Evolutionary conservation across 1,284 basidiomycete genomes (phyloP).

Genomic region (Cerioporus squamosus): DNA sequence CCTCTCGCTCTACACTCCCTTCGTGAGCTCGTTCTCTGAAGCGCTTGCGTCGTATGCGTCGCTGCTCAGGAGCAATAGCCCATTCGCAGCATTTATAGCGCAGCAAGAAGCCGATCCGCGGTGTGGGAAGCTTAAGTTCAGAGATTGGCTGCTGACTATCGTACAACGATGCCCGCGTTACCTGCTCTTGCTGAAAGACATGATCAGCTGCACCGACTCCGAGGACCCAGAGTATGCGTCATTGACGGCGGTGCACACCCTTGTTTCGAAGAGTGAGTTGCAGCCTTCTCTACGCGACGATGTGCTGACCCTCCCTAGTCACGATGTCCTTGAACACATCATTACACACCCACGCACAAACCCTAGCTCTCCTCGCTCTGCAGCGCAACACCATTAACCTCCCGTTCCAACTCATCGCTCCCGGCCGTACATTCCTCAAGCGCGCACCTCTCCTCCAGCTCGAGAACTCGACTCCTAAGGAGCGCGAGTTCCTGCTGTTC

Average conservation of each 20-base stretch:
- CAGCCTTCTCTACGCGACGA: not conserved
- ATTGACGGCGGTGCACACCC: conserved; percentile 59
- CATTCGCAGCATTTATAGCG: conserved; percentile 66
- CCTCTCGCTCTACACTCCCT: conserved; percentile 77
- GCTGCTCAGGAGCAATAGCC: conserved; percentile 52
- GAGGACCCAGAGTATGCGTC: conserved; percentile 68
- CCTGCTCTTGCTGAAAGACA: conserved; percentile 78
- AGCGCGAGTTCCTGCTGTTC: conserved; percentile 80
- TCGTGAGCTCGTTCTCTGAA: conserved; percentile 76
- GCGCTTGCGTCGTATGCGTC: conserved; percentile 60
- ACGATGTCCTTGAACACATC: conserved; percentile 79
- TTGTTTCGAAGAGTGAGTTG: conserved; percentile 75
- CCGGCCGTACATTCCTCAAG: conserved; percentile 78
- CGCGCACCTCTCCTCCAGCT: conserved; percentile 66
- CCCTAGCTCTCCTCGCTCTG: conserved; percentile 72
- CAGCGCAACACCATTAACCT: conserved; percentile 77
- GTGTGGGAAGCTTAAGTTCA: conserved; percentile 75
- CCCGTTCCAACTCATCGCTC: conserved; percentile 75
- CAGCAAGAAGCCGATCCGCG: conserved; percentile 64
- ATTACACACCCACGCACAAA: conserved; percentile 76
- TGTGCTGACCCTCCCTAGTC: conserved; percentile 53
- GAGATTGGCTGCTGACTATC: conserved; percentile 85
- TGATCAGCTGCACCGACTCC: conserved; percentile 66
- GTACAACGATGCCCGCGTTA: conserved; percentile 89
- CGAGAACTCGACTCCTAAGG: conserved; percentile 53